Percentiles rank a stretch among this genome's conserved stretches.
Evolutionary conservation across 2,329 filamentous ascomycete genomes (phyloP).

Genomic region (Ophiostoma novo-ulmi): DNA sequence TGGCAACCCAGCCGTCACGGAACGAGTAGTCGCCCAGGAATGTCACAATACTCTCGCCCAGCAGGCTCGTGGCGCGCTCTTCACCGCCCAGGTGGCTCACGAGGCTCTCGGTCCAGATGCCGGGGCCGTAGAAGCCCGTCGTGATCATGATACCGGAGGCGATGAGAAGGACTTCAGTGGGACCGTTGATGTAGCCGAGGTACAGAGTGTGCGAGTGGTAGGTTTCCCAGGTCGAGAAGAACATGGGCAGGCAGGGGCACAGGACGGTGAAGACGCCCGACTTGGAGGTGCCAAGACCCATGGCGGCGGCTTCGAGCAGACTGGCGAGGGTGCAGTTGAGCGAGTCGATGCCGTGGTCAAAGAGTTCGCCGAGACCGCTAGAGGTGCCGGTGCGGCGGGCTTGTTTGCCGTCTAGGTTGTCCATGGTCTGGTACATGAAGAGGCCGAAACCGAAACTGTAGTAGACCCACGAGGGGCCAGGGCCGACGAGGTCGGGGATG

Average conservation of each 20-base stretch:
- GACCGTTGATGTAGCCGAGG: conserved; percentile 92
- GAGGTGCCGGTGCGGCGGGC: conserved; percentile 91
- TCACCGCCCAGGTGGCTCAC: conserved; percentile 60
- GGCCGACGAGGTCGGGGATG: conserved; percentile 86
- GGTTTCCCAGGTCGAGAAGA: conserved; percentile 99
- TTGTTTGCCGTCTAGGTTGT: conserved; percentile 98
- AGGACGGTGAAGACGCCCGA: conserved; percentile 88
- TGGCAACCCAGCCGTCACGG: conserved; percentile 79
- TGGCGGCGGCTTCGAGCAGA: conserved; percentile 83
- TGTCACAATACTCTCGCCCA: conserved; percentile 49
- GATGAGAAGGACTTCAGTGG: conserved; percentile 89
- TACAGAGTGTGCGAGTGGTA: conserved; percentile 98
- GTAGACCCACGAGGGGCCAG: conserved; percentile 86
- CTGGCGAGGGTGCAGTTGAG: conserved; percentile 94
- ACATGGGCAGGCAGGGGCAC: conserved; percentile 92
- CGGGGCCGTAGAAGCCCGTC: conserved; percentile 81
- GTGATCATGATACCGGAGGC: conserved; percentile 80
- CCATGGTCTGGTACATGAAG: conserved; percentile 99
- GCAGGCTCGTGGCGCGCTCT: conserved; percentile 20
- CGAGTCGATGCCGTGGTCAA: conserved; percentile 98
- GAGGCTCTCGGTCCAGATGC: conserved; percentile 76
- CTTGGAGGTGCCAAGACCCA: conserved; percentile 80
- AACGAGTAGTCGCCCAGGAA: conserved; percentile 68
- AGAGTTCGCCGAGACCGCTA: conserved; percentile 89
- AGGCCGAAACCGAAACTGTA: conserved; percentile 92